Evolutionary conservation across 1,284 basidiomycete genomes (phyloP), one percentile per base, ranked within the genome.

Genomic region (Malassezia furfur): DNA sequence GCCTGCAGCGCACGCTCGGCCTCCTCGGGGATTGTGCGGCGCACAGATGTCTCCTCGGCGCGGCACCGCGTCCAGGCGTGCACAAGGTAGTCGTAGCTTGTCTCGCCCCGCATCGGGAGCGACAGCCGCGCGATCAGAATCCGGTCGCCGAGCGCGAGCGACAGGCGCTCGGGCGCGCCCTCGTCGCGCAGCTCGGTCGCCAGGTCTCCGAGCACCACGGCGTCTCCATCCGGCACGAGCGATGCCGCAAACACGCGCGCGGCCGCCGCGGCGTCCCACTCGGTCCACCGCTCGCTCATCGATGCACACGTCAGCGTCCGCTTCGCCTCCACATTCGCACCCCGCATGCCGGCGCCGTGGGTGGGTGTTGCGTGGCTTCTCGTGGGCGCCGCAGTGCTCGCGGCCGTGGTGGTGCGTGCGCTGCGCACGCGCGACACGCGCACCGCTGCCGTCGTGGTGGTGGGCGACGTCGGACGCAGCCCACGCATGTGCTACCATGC

Each of bases 401-500:
- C 10, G 38, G 38, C 30, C 12, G 6, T 25, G 10, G 39, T 31
- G 15, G 39, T 31, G 50, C 36, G 12, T 21, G n/a, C 8, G 8
- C 12, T 21, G 31, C 50, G 39, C 15, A n/a, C 12, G 37, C 40
- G 30, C 21, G 34, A 34, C 15, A 17, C 50, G 31, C 35, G 49
- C 17, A 36, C 36, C 12, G 87, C 89, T 11, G 87, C 85, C 0
- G 84, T 98, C 45, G 78, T 98, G 28, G 94, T 99, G 1, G 80
- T 99, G 9, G 94, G 94, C 7, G 94, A 99, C 77, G 84, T 99
- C 47, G 94, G 91, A 0, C 81, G 93, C 46, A 91, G 87, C 72
- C 94, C 94, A 9, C 81, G 94, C 36, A 96, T 96, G 89, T 94
- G 96, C 87, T 94, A 96, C 75, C 94, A 99, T 69, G 87, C 91